Conservation (phyloP, 2,329 filamentous ascomycete genomes). For the Curvularia sp. region DNA sequence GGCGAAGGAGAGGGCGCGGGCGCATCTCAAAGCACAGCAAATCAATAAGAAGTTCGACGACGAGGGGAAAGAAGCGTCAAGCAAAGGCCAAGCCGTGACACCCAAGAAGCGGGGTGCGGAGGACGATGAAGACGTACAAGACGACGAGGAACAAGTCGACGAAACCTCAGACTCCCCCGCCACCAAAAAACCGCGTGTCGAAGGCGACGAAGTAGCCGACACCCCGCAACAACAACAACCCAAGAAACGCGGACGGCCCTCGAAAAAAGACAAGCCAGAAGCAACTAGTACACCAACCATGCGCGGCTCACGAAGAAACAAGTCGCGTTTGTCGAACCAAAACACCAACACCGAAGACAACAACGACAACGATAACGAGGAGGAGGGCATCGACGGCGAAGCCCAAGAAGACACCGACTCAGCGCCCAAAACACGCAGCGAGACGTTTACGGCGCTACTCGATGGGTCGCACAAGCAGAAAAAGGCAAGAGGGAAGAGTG, state of each 20-base stretch:
- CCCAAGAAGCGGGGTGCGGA: slow-evolving; percentile 39
- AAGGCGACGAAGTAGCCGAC: slow-evolving; percentile 3
- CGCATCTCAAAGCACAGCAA: slow-evolving; percentile 30
- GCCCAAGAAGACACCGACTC: slow-evolving; percentile 2
- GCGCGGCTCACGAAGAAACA: slow-evolving; percentile 5
- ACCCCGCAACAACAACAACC: not conserved
- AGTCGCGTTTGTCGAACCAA: slow-evolving; percentile 15
- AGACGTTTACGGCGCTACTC: slow-evolving; percentile 35
- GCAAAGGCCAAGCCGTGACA: slow-evolving; percentile 17
- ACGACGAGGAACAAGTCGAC: slow-evolving; percentile 16
- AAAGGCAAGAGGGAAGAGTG: slow-evolving; percentile 5
- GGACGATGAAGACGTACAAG: slow-evolving; percentile 24
- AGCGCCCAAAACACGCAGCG: slow-evolving; percentile 33
- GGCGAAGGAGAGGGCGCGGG: slow-evolving; percentile 45
- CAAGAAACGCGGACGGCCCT: slow-evolving; percentile 14
- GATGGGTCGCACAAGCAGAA: slow-evolving; percentile 27
- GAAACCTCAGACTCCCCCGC: slow-evolving; percentile 20
- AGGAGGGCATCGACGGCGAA: not conserved
- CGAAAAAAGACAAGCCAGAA: slow-evolving; percentile 14
- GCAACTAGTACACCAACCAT: not conserved
- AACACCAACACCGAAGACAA: not conserved
- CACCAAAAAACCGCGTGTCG: slow-evolving; percentile 20
- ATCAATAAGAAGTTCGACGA: slow-evolving; percentile 41
- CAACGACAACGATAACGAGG: not conserved
- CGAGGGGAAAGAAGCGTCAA: slow-evolving; percentile 28